Conservation (phyloP, 2,329 filamentous ascomycete genomes). For the Alternaria triticina region DNA sequence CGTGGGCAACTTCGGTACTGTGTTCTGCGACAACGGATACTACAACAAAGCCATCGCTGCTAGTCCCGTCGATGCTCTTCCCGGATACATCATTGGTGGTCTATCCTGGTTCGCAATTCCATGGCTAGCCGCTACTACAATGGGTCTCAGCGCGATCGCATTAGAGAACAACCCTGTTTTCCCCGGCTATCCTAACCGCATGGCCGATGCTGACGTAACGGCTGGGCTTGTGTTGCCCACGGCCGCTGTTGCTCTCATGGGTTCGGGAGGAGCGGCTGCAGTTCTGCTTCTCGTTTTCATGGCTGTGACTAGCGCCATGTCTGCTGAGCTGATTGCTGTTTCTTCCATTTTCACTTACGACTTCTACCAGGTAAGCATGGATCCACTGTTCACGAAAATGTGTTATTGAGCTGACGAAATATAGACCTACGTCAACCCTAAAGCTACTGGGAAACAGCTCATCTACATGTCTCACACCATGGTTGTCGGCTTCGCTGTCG, state of each 20-base stretch:
- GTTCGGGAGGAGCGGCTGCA: slow-evolving; percentile 78
- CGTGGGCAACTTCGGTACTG: slow-evolving; percentile 81
- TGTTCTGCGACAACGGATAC: slow-evolving; percentile 85
- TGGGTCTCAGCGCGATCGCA: slow-evolving; percentile 82
- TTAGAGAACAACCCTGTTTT: slow-evolving; percentile 76
- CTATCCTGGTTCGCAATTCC: slow-evolving; percentile 93
- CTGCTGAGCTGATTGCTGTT: slow-evolving; percentile 83
- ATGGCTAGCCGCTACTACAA: slow-evolving; percentile 86
- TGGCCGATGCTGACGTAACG: slow-evolving; percentile 75
- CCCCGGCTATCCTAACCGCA: slow-evolving; percentile 74
- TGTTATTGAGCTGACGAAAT: not conserved
- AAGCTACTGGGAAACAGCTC: slow-evolving; percentile 74
- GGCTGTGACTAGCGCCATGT: slow-evolving; percentile 85
- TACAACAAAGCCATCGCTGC: slow-evolving; percentile 95
- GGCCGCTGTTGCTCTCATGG: slow-evolving; percentile 81
- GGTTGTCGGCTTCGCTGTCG: slow-evolving; percentile 75
- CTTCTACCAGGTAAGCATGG: slow-evolving; percentile 71
- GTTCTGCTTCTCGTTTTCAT: slow-evolving; percentile 86
- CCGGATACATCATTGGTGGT: slow-evolving; percentile 86
- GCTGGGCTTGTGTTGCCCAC: slow-evolving; percentile 86
- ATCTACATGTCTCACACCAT: slow-evolving; percentile 80
- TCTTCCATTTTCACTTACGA: slow-evolving; percentile 90
- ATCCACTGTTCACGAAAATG: rapidly evolving
- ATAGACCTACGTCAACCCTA: slow-evolving; percentile 72
- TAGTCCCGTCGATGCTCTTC: slow-evolving; percentile 81